These are phyloP conservation scores for Grosmannia penicillata DNA, from an alignment of 2,329 filamentous ascomycete species.

Conservation along the genomic window DNA sequence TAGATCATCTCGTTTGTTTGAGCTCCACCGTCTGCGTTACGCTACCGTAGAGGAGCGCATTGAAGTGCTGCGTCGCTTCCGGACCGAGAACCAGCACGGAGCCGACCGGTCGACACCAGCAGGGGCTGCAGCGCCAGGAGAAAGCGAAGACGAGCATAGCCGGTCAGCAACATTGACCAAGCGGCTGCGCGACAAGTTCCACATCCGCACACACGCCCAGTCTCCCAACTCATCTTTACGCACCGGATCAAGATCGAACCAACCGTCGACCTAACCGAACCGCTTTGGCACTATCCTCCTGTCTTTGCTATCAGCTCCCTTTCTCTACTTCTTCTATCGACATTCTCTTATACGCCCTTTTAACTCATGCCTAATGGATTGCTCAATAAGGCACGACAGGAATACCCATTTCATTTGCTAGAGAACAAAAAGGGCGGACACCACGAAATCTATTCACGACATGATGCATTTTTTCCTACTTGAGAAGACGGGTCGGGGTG, in stretches of 20 bases:
- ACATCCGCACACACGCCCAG: conserved; percentile 33
- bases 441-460: no score
- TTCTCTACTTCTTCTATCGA: no score
- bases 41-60: conserved; percentile 49
- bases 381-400: no score
- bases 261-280: no score
- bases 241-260: no score
- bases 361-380: no score
- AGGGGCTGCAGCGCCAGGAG: conserved; percentile 7
- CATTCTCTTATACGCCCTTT: no score
- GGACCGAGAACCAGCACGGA: conserved; percentile 18
- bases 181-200: conserved; percentile 37
- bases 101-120: neutral
- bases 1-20: conserved; percentile 37
- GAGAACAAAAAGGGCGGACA: no score
- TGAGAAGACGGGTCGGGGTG: no score
- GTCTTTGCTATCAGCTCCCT: no score
- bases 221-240: conserved; percentile 3
- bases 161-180: conserved; percentile 30
- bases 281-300: neutral
- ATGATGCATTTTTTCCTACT: no score
- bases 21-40: conserved; percentile 40
- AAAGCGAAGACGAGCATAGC: conserved; percentile 20
- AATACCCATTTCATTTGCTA: no score
- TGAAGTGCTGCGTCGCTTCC: conserved; percentile 36